A percentile compares a stretch with the other conserved stretches of the same genome.
phyloP scores from a whole-genome alignment of 352 stramenopile species.

The Phytophthora cactorum region DNA sequence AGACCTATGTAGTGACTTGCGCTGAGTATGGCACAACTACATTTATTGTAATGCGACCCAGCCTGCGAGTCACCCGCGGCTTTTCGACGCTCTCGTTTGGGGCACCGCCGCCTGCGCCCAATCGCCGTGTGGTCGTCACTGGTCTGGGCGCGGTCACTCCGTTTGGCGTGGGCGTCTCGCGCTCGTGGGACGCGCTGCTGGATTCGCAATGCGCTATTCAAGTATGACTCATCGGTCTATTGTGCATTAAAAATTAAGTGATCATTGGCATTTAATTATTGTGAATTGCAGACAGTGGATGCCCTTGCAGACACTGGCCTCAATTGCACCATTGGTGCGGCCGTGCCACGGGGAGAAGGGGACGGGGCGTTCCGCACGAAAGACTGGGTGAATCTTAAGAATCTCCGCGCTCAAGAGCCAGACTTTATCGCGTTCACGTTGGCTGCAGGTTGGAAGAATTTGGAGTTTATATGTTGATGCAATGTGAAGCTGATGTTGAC shows the following conservation, averaged over 20 bases:
- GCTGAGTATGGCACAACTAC: too few relatives aligned
- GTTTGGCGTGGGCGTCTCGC: slow-evolving; percentile 85
- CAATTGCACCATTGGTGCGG: slow-evolving; percentile 71
- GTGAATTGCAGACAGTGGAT: slow-evolving; percentile 50
- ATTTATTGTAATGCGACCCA: too few relatives aligned
- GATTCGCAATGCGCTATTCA: slow-evolving; percentile 78
- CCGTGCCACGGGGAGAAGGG: slow-evolving; percentile 68
- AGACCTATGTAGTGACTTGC: too few relatives aligned
- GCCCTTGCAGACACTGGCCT: slow-evolving; percentile 63
- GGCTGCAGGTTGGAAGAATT: slow-evolving; percentile 59
- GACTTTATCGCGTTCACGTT: slow-evolving; percentile 89
- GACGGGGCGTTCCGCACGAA: slow-evolving; percentile 63
- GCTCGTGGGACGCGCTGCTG: slow-evolving; percentile 86
- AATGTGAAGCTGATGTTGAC: slow-evolving; percentile 4
- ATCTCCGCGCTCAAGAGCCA: slow-evolving; percentile 73
- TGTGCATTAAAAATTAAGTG: background rate
- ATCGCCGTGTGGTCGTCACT: slow-evolving; percentile 91
- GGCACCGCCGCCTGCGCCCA: slow-evolving; percentile 58
- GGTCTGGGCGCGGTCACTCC: slow-evolving; percentile 92
- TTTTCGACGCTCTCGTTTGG: slow-evolving; percentile 75
- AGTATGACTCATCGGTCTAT: slow-evolving; percentile 33
- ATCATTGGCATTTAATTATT: slow-evolving; percentile 13
- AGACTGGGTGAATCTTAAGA: slow-evolving; percentile 77
- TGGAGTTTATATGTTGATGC: background rate
- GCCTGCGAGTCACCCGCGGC: slow-evolving; percentile 28